A percentile compares a stretch with the other conserved stretches of the same genome.
phyloP scores from a whole-genome alignment of 2,329 filamentous ascomycete species.

The Macrophomina pseudophaseolina region DNA sequence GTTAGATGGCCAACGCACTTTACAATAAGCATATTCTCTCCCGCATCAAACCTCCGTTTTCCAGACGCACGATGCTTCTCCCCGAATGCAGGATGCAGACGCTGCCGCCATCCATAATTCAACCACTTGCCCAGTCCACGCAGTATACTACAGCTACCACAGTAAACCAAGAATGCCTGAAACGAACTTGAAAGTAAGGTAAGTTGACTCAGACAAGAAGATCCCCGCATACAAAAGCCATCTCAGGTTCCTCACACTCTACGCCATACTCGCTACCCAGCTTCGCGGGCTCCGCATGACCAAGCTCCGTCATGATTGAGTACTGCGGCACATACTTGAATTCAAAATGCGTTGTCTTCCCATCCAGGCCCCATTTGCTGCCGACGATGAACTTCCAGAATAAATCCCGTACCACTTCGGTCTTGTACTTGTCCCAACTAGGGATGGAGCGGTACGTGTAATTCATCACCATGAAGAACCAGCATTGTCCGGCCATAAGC shows the following conservation, averaged over 20 bases:
- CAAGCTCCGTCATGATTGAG: constrained; percentile 55
- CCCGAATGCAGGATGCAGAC: neutral
- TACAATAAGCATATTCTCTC: neutral
- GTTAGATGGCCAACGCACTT: neutral
- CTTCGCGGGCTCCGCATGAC: constrained; percentile 48
- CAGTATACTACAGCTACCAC: neutral
- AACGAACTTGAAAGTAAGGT: constrained; percentile 36
- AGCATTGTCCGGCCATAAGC: constrained; percentile 67
- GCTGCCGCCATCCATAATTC: neutral
- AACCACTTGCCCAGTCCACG: neutral
- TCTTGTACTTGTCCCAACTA: constrained; percentile 57
- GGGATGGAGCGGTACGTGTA: constrained; percentile 59
- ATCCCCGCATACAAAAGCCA: constrained; percentile 50
- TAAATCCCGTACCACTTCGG: constrained; percentile 56
- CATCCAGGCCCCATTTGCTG: constrained; percentile 66
- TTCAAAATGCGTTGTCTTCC: constrained; percentile 67
- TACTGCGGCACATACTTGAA: constrained; percentile 72
- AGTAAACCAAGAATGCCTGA: constrained; percentile 5
- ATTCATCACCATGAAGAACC: constrained; percentile 65
- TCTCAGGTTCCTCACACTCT: constrained; percentile 55
- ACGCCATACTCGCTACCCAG: constrained; percentile 43
- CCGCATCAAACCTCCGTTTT: neutral
- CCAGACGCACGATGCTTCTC: too few species aligned
- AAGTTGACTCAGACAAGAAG: constrained; percentile 35
- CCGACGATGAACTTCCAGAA: constrained; percentile 68